Evolutionary conservation across 2,329 filamentous ascomycete species (phyloP).

Genomic region (Dendryphion nanum): DNA sequence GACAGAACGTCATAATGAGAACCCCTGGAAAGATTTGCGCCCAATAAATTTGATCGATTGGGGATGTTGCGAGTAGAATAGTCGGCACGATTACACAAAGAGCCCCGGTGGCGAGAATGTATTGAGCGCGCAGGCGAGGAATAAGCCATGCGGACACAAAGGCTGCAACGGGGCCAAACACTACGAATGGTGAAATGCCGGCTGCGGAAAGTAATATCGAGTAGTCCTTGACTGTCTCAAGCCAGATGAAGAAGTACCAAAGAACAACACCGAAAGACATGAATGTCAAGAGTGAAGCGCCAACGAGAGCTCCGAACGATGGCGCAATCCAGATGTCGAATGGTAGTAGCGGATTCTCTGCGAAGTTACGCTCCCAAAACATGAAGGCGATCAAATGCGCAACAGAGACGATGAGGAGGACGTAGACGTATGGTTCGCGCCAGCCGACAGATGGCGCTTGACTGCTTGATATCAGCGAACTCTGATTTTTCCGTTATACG

Average conservation of each 20-base stretch:
- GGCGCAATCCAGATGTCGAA: constrained; percentile 47
- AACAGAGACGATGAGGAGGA: constrained; percentile 32
- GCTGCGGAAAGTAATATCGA: background rate
- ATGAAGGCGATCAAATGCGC: constrained; percentile 5
- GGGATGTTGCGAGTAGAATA: constrained; percentile 38
- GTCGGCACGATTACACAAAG: constrained; percentile 9
- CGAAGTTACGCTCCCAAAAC: constrained; percentile 42
- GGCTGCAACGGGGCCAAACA: constrained; percentile 34
- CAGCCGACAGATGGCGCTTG: constrained; percentile 50
- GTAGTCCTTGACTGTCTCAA: constrained; percentile 46
- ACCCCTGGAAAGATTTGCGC: constrained; percentile 31
- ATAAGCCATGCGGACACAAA: constrained; percentile 11
- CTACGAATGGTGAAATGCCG: background rate
- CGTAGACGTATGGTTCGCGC: constrained; percentile 44
- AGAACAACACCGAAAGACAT: constrained; percentile 50
- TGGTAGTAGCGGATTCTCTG: constrained; percentile 47
- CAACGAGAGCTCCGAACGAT: constrained; percentile 44
- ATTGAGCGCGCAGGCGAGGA: constrained; percentile 8
- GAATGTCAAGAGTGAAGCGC: constrained; percentile 47
- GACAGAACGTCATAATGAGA: constrained; percentile 30
- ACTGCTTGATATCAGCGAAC: constrained; percentile 42
- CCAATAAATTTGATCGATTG: constrained; percentile 44
- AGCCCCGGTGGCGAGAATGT: constrained; percentile 8
- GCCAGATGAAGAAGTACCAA: constrained; percentile 50
- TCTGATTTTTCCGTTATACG: constrained; percentile 1